Base-by-base conservation (phyloP, 1,284 basidiomycete genomes). In the Irpex rosettiformis region DNA sequence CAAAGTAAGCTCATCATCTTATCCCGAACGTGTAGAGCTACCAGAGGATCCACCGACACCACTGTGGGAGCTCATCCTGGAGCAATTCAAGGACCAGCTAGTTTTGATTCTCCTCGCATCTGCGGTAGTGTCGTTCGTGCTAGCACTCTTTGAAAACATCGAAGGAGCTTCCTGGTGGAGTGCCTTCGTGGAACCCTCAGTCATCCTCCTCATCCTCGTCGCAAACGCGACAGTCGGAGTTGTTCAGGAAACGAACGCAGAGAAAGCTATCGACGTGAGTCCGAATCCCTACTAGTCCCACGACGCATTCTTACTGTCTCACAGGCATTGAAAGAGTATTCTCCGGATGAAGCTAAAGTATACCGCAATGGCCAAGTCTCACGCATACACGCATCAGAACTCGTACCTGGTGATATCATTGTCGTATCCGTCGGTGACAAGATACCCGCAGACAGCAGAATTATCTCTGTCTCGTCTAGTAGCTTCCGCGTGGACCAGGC, bases 31-130 rank as follows among this genome's bases (percentile, higher is more conserved):
- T 8, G 18, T 51, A 96, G 93, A 91, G 70, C 80, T 98, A 11
- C 93, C 94, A 13, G 94, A 97, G 68, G 89, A 96, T 13, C 88
- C 91, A 0, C 78, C 93, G 1, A 97, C 94, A 3, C 94, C 96
- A 3, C 73, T 99, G 47, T 95, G 93, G 91, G 84, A 93, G 68
- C 86, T 98, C 61, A 92, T 99, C 61, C 81, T 99, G 21, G 95
- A 96, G 66, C 96, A 99, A 77, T 99, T 99, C 82, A 91, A 97
- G 78, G 95, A 98, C 76, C 93, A 96, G 75, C 86, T 98, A 24
- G 95, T 96, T 22, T 86, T 98, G 61, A 97, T 98, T 69, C 83
- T 98, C 25, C 88, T 98, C 47, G 93, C 84, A 2, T 96, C 94
- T 4, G 95, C 95, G 13, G 86, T 92, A 53, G 82, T 97, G 62